Evolutionary conservation across 2,329 filamentous ascomycete species (phyloP), one percentile per base, ranked within the genome.

Genomic region (Cylindrodendrum hubeiense): DNA sequence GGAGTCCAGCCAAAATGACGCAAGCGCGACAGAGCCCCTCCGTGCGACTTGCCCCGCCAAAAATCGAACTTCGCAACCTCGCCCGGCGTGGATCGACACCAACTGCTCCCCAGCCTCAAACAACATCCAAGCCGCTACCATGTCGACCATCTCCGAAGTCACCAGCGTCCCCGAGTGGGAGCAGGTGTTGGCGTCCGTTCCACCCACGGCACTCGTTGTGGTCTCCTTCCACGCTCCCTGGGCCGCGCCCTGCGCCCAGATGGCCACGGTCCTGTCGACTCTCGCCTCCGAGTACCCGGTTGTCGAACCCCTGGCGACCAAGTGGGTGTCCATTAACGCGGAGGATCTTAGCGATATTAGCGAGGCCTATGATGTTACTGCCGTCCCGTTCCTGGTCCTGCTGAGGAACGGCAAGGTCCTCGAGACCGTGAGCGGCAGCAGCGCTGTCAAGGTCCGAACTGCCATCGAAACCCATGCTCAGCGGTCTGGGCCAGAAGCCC

Each of bases 151-250:
- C 76, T 88, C 87, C 70, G 92, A 97, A 76, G 91, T 98, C 81
- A 87, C 89, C 73, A 90, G 87, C 73, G 89, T 94, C 75, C 83
- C 86, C 71, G 89, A 90, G 74, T 98, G 96, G 90, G 85, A 90
- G 71, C 82, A 88, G 70, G 86, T 92, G 76, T 84, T 93, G 67
- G 84, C 86, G 67, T 85, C 89, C 44, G 85, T 95, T 15, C 88
- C 93, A 12, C 77, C 91, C 2, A 87, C 90, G 17, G 89, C 92
- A 17, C 89, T 98, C 65, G 86, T 95, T 68, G 86, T 98, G 76
- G 89, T 97, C 77, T 98, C 95, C 79, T 99, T 99, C 86, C 93
- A 98, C 80, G 94, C 96, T 21, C 93, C 95, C 71, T 99, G 96
- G 96, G 96, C 96, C 30, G 94, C 94, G 65, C 96, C 96, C 49